Evolutionary conservation across 1,139 yeast genomes (phyloP).

Genomic region (Casaregolazyma lundiana): DNA sequence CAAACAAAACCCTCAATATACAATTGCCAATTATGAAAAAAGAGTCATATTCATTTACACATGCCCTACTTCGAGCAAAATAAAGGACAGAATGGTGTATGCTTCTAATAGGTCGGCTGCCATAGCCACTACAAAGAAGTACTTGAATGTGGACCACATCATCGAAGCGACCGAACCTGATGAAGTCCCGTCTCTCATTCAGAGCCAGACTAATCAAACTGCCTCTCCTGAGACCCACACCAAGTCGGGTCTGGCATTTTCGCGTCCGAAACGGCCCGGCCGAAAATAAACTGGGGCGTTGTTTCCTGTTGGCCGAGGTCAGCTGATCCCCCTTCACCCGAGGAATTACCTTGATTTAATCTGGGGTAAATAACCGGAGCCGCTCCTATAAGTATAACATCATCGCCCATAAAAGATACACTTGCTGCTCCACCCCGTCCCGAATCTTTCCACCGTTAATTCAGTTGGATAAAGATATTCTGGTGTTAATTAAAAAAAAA

Average conservation of each 20-base stretch:
- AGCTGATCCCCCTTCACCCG: slow-evolving; percentile 9
- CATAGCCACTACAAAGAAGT: slow-evolving; percentile 42
- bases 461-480: neutral
- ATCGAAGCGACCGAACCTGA: slow-evolving; percentile 32
- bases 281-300: slow-evolving; percentile 18
- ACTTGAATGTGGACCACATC: slow-evolving; percentile 22
- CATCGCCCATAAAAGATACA: neutral
- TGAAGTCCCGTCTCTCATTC: slow-evolving; percentile 20
- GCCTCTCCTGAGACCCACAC: slow-evolving; percentile 2
- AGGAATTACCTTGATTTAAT: slow-evolving; percentile 4
- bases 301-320: slow-evolving; percentile 5
- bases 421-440: neutral
- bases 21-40: slow-evolving; percentile 44
- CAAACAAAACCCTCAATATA: slow-evolving; percentile 52
- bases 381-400: neutral
- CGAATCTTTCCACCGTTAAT: neutral
- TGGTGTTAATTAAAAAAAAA: neutral
- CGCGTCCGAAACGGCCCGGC: slow-evolving; percentile 37
- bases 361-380: slow-evolving; percentile 6
- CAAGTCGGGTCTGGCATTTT: slow-evolving; percentile 18
- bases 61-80: slow-evolving; percentile 87
- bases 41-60: slow-evolving; percentile 61
- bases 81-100: slow-evolving; percentile 87
- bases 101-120: slow-evolving; percentile 79
- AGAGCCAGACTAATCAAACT: slow-evolving; percentile 1